Conservation (phyloP, 306 rosid species). For the Styphnolobium japonicum region DNA sequence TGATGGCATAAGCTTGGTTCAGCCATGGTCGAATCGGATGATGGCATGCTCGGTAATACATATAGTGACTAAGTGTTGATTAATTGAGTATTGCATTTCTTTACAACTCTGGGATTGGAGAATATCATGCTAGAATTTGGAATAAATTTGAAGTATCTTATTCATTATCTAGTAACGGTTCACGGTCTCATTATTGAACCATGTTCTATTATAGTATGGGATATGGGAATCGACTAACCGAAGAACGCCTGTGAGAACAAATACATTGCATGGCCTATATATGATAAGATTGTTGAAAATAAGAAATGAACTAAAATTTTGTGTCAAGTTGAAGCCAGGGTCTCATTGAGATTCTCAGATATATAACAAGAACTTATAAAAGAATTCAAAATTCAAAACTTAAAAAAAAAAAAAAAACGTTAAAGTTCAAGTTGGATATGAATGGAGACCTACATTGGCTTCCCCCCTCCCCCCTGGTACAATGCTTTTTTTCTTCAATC, state of each 20-base stretch:
- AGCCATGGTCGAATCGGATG: no score
- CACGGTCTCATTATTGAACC: no score
- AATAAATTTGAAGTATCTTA: no score
- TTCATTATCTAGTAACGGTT: no score
- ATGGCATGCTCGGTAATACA: no score
- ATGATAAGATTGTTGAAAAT: constrained; percentile 11
- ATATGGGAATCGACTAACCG: constrained; percentile 22
- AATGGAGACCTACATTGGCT: background rate
- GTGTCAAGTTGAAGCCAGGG: background rate
- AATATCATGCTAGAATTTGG: no score
- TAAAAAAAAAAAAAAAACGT: background rate
- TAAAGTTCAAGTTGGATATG: background rate
- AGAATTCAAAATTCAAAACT: background rate
- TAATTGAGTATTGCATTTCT: no score
- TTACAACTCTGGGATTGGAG: no score
- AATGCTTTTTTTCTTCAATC: background rate
- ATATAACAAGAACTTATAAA: background rate
- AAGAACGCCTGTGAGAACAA: background rate
- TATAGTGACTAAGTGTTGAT: no score
- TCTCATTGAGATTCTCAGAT: background rate
- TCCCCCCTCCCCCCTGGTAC: no score
- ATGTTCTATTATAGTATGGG: no score
- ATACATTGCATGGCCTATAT: constrained; percentile 13
- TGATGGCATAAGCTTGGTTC: no score
- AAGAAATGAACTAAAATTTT: background rate